Conservation (phyloP, 305 asterid species). For the Withania somnifera region DNA sequence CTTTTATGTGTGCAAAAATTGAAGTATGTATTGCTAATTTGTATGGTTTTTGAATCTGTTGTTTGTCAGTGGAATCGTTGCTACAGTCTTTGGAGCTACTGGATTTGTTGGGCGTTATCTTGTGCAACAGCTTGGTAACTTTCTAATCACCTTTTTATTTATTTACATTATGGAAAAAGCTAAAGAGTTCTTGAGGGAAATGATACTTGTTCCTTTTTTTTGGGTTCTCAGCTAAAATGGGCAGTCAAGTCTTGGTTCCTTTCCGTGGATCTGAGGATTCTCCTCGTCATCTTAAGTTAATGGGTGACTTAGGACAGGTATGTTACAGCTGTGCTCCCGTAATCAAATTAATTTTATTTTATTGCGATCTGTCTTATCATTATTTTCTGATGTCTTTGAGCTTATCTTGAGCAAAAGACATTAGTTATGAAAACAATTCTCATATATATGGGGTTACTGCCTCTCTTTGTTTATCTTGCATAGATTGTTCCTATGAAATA, state of each 20-base stretch:
- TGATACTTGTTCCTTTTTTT: neutral
- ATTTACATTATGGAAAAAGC: neutral
- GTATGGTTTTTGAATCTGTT: neutral
- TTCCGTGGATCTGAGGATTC: constrained; percentile 96
- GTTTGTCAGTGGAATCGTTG: constrained; percentile 78
- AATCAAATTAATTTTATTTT: neutral
- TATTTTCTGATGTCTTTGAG: neutral
- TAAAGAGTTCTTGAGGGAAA: neutral
- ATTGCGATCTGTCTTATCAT: neutral
- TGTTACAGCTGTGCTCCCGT: constrained; percentile 1
- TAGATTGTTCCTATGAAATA: constrained; percentile 97
- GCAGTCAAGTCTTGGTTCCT: constrained; percentile 92
- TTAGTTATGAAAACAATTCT: neutral
- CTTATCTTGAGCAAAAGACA: neutral
- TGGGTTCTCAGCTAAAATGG: constrained; percentile 71
- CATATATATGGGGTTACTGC: neutral
- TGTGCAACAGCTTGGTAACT: constrained; percentile 85
- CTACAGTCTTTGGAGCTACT: constrained; percentile 96
- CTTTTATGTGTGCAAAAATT: neutral
- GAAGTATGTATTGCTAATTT: neutral
- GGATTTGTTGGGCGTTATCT: constrained; percentile 94
- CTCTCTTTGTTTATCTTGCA: constrained; percentile 6
- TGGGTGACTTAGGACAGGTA: constrained; percentile 99
- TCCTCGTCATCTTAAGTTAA: constrained; percentile 89
- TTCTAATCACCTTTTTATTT: neutral